Percentiles rank a stretch among this genome's conserved stretches.
phyloP scores from a whole-genome alignment of 139 green algal genomes.

The Protoeuglena noctilucae region DNA sequence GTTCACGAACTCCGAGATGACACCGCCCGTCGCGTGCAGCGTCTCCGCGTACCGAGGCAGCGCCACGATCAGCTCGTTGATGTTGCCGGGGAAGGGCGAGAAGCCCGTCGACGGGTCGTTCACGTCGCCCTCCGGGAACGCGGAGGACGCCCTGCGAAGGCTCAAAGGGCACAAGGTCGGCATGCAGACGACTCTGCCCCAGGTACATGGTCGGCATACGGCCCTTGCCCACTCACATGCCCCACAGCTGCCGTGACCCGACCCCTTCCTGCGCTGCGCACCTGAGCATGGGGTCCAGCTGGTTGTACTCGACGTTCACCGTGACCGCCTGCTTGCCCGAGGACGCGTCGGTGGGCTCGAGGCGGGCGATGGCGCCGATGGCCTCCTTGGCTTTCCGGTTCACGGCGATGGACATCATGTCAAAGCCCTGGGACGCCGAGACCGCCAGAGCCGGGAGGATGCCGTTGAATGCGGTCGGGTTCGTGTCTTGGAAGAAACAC shows the following conservation, averaged over 20 bases:
- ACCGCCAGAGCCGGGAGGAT: constrained; percentile 70
- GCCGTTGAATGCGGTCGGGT: constrained; percentile 80
- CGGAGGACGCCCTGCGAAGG: no score
- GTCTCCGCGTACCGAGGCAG: constrained; percentile 52
- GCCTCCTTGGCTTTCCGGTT: constrained; percentile 81
- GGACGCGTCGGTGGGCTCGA: constrained; percentile 16
- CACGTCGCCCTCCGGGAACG: constrained; percentile 49
- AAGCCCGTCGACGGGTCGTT: constrained; percentile 68
- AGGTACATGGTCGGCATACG: no score
- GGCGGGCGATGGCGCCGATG: constrained; percentile 69
- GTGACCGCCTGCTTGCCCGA: constrained; percentile 32
- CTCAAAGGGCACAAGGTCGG: no score
- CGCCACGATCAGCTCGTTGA: constrained; percentile 88
- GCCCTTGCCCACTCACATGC: constrained; percentile 18
- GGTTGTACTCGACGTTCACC: constrained; percentile 99
- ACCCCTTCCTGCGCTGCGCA: constrained; percentile 9
- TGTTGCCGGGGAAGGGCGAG: constrained; percentile 92
- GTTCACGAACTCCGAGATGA: constrained; percentile 97
- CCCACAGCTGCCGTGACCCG: constrained; percentile 7
- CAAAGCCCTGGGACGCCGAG: constrained; percentile 42
- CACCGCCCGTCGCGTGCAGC: constrained; percentile 51
- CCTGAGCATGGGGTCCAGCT: constrained; percentile 83
- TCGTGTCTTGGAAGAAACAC: constrained; percentile 98
- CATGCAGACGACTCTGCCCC: no score
- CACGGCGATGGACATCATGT: constrained; percentile 87